These are phyloP conservation scores for Zymoseptoria tritici DNA, from an alignment of 2,329 filamentous ascomycete species.

Conservation along the genomic window DNA sequence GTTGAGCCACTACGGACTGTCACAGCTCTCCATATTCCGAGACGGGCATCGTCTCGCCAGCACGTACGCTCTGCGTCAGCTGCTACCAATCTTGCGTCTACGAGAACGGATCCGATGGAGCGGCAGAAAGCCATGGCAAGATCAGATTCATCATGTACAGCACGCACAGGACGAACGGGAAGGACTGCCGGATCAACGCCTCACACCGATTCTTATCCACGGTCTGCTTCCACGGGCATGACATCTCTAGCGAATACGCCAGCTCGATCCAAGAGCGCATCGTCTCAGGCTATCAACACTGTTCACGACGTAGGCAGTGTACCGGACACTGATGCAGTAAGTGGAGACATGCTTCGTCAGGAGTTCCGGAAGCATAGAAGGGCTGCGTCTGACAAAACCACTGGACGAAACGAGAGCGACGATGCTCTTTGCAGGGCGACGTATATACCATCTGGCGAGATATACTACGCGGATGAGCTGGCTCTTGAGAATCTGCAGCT, in stretches of 20 bases:
- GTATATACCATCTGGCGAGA: not conserved
- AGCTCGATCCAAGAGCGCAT: constrained; percentile 35
- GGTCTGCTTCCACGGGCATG: constrained; percentile 35
- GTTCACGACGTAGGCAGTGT: constrained; percentile 18
- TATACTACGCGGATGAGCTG: not conserved
- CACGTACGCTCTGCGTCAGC: constrained; percentile 13
- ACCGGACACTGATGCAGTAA: constrained; percentile 32
- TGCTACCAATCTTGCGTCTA: constrained; percentile 24
- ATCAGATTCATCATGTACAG: constrained; percentile 16
- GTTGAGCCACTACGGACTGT: constrained; percentile 7
- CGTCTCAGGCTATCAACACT: constrained; percentile 28
- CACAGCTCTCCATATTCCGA: not conserved
- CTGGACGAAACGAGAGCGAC: constrained; percentile 7
- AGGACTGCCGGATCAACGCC: constrained; percentile 34
- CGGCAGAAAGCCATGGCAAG: constrained; percentile 20
- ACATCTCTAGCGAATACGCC: constrained; percentile 37
- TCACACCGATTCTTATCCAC: constrained; percentile 33
- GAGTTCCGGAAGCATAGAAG: constrained; percentile 35
- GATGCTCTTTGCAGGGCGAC: not conserved
- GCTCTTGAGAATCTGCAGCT: not conserved
- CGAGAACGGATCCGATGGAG: constrained; percentile 27
- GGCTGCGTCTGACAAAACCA: constrained; percentile 5
- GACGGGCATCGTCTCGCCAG: constrained; percentile 8
- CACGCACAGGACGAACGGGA: not conserved
- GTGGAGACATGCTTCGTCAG: constrained; percentile 38